Evolutionary conservation across 2,329 filamentous ascomycete genomes (phyloP).

Genomic region (Colletotrichum musae): DNA sequence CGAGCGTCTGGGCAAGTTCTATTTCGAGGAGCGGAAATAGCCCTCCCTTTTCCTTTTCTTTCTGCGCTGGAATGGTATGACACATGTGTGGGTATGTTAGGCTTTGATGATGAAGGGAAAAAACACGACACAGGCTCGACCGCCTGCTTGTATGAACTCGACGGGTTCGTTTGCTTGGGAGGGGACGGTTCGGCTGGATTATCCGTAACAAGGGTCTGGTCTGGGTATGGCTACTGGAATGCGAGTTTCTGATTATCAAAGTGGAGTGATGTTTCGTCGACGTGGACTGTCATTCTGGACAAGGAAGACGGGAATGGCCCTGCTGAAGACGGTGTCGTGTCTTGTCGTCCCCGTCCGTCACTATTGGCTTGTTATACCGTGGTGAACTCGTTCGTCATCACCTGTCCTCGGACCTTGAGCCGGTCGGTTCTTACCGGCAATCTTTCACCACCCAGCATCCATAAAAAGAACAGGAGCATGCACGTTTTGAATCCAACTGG

Average conservation of each 20-base stretch:
- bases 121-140: neutral
- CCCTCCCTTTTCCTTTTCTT: neutral
- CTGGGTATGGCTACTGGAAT: constrained; percentile 33
- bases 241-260: constrained; percentile 1
- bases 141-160: constrained; percentile 26
- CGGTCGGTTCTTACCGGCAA: too few relatives aligned
- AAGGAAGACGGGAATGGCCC: too few relatives aligned
- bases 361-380: too few relatives aligned
- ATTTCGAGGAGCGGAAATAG: constrained; percentile 68
- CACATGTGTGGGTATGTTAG: neutral
- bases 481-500: too few relatives aligned
- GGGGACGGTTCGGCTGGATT: constrained; percentile 21
- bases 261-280: neutral
- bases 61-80: too few relatives aligned
- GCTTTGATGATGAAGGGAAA: constrained; percentile 1
- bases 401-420: too few relatives aligned
- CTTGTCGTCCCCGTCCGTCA: too few relatives aligned
- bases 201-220: constrained; percentile 8
- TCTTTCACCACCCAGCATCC: too few relatives aligned
- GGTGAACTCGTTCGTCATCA: too few relatives aligned
- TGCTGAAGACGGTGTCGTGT: too few relatives aligned
- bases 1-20: constrained; percentile 69
- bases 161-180: constrained; percentile 9
- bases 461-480: too few relatives aligned
- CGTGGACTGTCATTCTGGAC: too few relatives aligned